These are phyloP conservation scores for Spirogloea muscicola DNA, from an alignment of 139 green algal species.

Conservation along the genomic window DNA sequence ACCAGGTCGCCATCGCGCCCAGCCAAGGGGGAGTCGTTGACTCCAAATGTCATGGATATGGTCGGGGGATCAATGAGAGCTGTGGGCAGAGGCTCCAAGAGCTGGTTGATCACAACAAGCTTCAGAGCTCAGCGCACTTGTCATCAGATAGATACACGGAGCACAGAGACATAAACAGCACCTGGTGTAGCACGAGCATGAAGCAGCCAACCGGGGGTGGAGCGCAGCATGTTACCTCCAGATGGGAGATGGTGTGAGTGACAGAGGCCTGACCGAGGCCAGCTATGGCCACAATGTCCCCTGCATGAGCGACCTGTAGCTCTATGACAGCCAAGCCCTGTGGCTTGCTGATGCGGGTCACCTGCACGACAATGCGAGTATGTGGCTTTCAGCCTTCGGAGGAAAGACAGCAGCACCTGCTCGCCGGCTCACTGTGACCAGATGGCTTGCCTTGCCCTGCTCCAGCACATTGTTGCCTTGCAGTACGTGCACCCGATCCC, in stretches of 20 bases:
- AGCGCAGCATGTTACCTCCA: no score
- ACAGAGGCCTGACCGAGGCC: conserved; percentile 61
- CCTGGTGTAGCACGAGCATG: no score
- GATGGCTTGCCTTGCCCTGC: no score
- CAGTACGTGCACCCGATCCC: conserved; percentile 60
- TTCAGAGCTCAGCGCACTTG: no score
- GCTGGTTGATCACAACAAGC: no score
- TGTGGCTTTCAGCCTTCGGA: no score
- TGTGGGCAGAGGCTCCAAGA: conserved; percentile 58
- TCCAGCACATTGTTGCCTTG: neutral
- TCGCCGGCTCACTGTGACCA: no score
- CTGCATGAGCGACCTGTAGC: conserved; percentile 62
- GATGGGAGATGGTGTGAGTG: conserved; percentile 68
- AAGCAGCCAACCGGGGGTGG: no score
- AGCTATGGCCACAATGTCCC: conserved; percentile 76
- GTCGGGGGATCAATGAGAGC: conserved; percentile 83
- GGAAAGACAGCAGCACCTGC: no score
- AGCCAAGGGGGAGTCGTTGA: conserved; percentile 80
- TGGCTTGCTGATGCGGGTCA: conserved; percentile 74
- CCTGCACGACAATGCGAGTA: no score
- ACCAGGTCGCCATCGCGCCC: conserved; percentile 52
- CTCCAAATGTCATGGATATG: conserved; percentile 77
- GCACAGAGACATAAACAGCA: no score
- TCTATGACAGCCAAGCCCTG: conserved; percentile 52
- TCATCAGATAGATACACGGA: no score